These are phyloP conservation scores for Selaginella tamariscina DNA, from an alignment of 75 land plant species.

Conservation along the genomic window DNA sequence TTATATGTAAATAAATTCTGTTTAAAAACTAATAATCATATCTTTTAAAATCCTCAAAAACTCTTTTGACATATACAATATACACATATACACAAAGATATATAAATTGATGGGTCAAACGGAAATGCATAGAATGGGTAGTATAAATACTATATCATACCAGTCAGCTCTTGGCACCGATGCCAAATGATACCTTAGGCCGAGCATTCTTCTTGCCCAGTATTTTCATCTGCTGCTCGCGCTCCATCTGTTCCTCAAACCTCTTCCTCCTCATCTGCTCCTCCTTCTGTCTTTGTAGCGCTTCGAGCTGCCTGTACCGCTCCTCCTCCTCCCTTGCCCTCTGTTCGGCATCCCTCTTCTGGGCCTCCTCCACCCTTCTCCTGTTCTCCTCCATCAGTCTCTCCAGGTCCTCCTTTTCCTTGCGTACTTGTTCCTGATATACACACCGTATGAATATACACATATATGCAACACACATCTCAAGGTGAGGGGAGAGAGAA, in stretches of 20 bases:
- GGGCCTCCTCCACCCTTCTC: constrained; percentile 69
- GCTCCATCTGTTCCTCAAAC: constrained; percentile 57
- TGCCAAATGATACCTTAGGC: constrained; percentile 40
- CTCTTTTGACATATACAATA: no score
- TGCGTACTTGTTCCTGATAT: constrained; percentile 63
- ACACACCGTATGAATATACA: no score
- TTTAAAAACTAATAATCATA: no score
- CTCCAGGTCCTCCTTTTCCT: constrained; percentile 78
- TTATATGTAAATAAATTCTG: no score
- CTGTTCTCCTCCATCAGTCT: constrained; percentile 79
- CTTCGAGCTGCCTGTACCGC: constrained; percentile 72
- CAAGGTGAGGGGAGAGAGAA: neutral
- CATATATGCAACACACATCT: no score
- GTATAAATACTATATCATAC: no score
- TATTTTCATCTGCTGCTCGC: constrained; percentile 40
- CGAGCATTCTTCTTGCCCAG: constrained; percentile 42
- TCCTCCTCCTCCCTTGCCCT: constrained; percentile 76
- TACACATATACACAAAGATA: no score
- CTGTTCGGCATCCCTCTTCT: constrained; percentile 72
- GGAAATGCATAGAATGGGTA: no score
- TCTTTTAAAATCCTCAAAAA: no score
- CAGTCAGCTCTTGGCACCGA: constrained; percentile 35
- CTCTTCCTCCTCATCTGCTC: constrained; percentile 69
- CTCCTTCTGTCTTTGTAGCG: constrained; percentile 72
- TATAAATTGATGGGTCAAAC: no score